Conservation (phyloP, 1,284 basidiomycete species). For the Rhodotorula sp. region DNA sequence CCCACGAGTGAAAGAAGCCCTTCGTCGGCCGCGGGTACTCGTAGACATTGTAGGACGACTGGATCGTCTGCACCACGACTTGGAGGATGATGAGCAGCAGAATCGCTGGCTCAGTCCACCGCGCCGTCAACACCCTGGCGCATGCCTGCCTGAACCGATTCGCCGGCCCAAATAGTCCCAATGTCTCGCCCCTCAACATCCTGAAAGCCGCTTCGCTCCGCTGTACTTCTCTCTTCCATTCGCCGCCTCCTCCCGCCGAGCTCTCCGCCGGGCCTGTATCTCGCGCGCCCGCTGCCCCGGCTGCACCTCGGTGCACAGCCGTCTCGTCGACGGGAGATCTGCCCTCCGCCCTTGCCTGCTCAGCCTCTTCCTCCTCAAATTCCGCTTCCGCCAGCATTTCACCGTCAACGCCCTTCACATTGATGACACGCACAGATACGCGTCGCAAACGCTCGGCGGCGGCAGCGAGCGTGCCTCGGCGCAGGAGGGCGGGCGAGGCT, state of each 20-base stretch:
- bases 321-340: neutral
- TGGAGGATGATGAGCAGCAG: conserved; percentile 81
- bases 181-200: conserved; percentile 58
- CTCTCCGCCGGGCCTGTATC: neutral
- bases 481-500: neutral
- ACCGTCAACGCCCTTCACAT: conserved; percentile 59
- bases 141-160: conserved; percentile 67
- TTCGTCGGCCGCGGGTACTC: conserved; percentile 49
- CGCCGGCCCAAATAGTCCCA: conserved; percentile 71
- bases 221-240: conserved; percentile 47
- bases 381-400: conserved; percentile 55
- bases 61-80: conserved; percentile 76
- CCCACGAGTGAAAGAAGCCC: conserved; percentile 84
- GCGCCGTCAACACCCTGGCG: conserved; percentile 62
- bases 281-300: neutral
- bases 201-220: conserved; percentile 24
- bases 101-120: conserved; percentile 82
- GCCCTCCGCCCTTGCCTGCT: conserved; percentile 37
- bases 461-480: conserved; percentile 17
- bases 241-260: conserved; percentile 1
- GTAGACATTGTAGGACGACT: conserved; percentile 62
- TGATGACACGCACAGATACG: conserved; percentile 77
- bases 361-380: conserved; percentile 54
- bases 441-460: conserved; percentile 55
- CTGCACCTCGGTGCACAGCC: too few species aligned